Percentiles rank a stretch among this genome's conserved stretches.
Conservation (phyloP, 2,329 filamentous ascomycete species). For the Fusarium fracticaudum region DNA sequence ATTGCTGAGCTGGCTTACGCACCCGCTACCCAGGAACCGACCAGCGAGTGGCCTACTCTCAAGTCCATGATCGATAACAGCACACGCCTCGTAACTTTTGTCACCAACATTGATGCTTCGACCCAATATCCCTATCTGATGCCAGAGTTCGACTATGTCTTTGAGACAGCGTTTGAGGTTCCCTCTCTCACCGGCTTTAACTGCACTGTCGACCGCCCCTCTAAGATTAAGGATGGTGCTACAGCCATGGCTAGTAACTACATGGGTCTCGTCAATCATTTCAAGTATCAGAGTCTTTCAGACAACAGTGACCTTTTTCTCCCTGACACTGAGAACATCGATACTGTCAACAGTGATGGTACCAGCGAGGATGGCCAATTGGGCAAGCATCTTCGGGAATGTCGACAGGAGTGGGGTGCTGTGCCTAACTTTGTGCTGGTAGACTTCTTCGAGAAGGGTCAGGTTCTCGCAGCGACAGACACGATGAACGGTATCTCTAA, state of each 20-base stretch:
- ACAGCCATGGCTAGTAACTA: slow-evolving; percentile 66
- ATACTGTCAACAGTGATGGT: slow-evolving; percentile 71
- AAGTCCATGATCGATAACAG: slow-evolving; percentile 71
- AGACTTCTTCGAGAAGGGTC: slow-evolving; percentile 81
- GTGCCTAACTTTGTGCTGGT: slow-evolving; percentile 79
- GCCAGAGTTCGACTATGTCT: slow-evolving; percentile 72
- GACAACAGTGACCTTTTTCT: slow-evolving; percentile 61
- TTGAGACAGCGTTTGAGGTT: slow-evolving; percentile 78
- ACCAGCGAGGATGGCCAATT: slow-evolving; percentile 63
- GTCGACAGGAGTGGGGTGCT: slow-evolving; percentile 65
- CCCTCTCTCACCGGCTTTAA: slow-evolving; percentile 71
- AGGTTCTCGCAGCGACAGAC: slow-evolving; percentile 76
- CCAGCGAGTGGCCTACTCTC: slow-evolving; percentile 75
- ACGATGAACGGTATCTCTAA: slow-evolving; percentile 66
- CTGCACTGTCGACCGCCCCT: slow-evolving; percentile 75
- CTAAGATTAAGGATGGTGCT: slow-evolving; percentile 57
- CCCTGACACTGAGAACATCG: slow-evolving; percentile 69
- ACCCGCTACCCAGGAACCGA: slow-evolving; percentile 56
- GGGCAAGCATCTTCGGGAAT: slow-evolving; percentile 64
- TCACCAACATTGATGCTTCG: slow-evolving; percentile 63
- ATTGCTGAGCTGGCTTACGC: slow-evolving; percentile 70
- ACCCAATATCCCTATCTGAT: slow-evolving; percentile 65
- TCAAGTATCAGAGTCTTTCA: slow-evolving; percentile 69
- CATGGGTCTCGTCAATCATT: slow-evolving; percentile 83
- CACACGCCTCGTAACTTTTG: slow-evolving; percentile 74